Conservation (phyloP, 179 eudicot species). For the Corrigiola litoralis region DNA sequence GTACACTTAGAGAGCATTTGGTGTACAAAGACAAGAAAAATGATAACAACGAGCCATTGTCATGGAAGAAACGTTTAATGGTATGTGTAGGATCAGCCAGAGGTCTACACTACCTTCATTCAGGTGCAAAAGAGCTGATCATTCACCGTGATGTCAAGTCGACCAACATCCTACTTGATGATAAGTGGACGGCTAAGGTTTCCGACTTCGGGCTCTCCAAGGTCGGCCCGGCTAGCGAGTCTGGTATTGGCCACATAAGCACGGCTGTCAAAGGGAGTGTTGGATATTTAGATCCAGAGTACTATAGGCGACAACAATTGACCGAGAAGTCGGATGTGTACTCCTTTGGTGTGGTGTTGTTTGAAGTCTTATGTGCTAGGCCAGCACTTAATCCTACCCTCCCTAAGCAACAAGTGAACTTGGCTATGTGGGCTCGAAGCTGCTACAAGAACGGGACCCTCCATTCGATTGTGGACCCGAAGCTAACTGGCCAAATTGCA, state of each 20-base stretch:
- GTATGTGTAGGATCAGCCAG: conserved; percentile 33
- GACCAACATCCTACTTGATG: conserved; percentile 32
- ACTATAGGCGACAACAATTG: conserved; percentile 13
- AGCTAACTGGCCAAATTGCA: conserved; percentile 29
- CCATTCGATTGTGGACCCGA: conserved; percentile 28
- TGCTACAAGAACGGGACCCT: conserved; percentile 25
- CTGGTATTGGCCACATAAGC: conserved; percentile 22
- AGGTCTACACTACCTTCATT: conserved; percentile 31
- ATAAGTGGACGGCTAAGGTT: conserved; percentile 38
- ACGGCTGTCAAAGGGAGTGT: conserved; percentile 31
- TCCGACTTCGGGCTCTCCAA: conserved; percentile 39
- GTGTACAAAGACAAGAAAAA: neutral
- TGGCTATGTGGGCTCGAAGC: conserved; percentile 30
- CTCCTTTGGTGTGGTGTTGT: conserved; percentile 39
- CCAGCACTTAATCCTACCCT: conserved; percentile 15
- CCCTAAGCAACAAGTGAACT: conserved; percentile 25
- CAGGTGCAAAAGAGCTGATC: conserved; percentile 26
- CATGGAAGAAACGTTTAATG: conserved; percentile 30
- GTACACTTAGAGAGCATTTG: conserved; percentile 26
- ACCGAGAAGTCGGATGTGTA: conserved; percentile 33
- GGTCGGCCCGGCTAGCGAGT: conserved; percentile 20
- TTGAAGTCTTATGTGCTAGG: conserved; percentile 35
- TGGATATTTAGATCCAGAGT: conserved; percentile 35
- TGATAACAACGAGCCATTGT: conserved; percentile 7
- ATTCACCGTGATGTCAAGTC: conserved; percentile 45